phyloP scores from a whole-genome alignment of 2,329 filamentous ascomycete species.

The Alternaria triticina region DNA sequence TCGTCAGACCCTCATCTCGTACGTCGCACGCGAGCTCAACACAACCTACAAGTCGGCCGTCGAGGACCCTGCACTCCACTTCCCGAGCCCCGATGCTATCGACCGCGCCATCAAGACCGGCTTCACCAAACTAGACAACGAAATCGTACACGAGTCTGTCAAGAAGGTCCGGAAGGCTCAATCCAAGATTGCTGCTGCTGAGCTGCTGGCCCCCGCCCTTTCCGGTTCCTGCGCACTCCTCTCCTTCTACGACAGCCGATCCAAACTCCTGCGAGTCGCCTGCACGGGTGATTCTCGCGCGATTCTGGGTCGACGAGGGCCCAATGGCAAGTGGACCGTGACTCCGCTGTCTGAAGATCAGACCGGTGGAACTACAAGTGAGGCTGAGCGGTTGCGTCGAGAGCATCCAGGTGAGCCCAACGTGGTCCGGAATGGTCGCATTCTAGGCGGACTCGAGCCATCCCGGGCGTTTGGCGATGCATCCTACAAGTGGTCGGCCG shows the following conservation, averaged over 20 bases:
- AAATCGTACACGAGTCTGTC: constrained; percentile 93
- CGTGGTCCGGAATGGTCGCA: constrained; percentile 86
- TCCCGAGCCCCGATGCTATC: constrained; percentile 79
- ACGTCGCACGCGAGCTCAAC: constrained; percentile 91
- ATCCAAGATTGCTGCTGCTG: constrained; percentile 88
- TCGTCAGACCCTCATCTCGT: constrained; percentile 88
- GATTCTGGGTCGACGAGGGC: constrained; percentile 79
- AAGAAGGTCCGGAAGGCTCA: constrained; percentile 88
- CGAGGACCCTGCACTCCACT: constrained; percentile 61
- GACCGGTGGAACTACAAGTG: constrained; percentile 86
- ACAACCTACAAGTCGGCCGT: constrained; percentile 82
- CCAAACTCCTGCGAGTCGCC: constrained; percentile 88
- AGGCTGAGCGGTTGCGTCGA: constrained; percentile 79
- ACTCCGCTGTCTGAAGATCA: constrained; percentile 91
- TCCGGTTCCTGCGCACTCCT: constrained; percentile 97
- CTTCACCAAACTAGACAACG: constrained; percentile 86
- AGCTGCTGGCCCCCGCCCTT: constrained; percentile 87
- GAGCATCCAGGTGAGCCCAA: constrained; percentile 89
- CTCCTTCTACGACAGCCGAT: constrained; percentile 91
- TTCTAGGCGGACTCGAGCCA: constrained; percentile 90
- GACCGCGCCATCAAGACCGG: constrained; percentile 91
- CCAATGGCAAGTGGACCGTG: constrained; percentile 89
- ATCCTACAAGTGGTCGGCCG: constrained; percentile 92
- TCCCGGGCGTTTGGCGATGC: constrained; percentile 95
- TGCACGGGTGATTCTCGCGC: constrained; percentile 97